phyloP scores from a whole-genome alignment of 805 yeast species.

The Cyberlindnera xishuangbannaensis region DNA sequence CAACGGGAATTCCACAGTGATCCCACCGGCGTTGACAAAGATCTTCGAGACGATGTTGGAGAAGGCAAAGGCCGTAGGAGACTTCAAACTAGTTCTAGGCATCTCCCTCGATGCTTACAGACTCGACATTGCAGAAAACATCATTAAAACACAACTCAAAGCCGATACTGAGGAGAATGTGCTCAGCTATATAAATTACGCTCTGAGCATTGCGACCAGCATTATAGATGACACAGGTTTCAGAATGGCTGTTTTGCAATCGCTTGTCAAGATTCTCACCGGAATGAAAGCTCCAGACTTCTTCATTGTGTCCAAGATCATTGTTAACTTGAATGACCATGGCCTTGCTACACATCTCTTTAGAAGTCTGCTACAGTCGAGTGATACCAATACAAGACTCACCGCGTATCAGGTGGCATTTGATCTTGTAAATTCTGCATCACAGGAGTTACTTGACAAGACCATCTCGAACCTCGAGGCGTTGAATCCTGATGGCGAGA shows the following conservation, averaged over 20 bases:
- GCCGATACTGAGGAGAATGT: conserved; percentile 47
- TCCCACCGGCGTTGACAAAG: conserved; percentile 56
- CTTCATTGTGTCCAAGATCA: conserved; percentile 76
- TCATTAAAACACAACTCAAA: conserved; percentile 38
- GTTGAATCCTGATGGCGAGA: conserved; percentile 24
- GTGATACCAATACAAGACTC: conserved; percentile 39
- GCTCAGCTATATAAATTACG: conserved; percentile 59
- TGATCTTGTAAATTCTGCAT: conserved; percentile 85
- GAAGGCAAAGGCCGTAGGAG: conserved; percentile 68
- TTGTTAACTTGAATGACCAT: conserved; percentile 80
- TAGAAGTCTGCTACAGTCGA: conserved; percentile 43
- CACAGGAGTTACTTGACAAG: conserved; percentile 76
- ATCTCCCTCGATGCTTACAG: conserved; percentile 85
- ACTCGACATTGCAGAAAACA: conserved; percentile 66
- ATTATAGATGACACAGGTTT: conserved; percentile 61
- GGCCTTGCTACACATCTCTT: conserved; percentile 65
- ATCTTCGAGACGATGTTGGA: conserved; percentile 85
- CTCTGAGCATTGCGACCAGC: conserved; percentile 65
- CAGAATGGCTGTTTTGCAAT: conserved; percentile 56
- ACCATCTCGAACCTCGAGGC: conserved; percentile 38
- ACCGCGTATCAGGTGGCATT: conserved; percentile 92
- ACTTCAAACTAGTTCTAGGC: conserved; percentile 79
- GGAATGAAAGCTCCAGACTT: conserved; percentile 65
- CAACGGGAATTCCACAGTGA: conserved; percentile 31
- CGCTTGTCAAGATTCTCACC: conserved; percentile 56